These are phyloP conservation scores for Diaporthe velutina DNA, from an alignment of 2,329 filamentous ascomycete genomes.

Conservation along the genomic window DNA sequence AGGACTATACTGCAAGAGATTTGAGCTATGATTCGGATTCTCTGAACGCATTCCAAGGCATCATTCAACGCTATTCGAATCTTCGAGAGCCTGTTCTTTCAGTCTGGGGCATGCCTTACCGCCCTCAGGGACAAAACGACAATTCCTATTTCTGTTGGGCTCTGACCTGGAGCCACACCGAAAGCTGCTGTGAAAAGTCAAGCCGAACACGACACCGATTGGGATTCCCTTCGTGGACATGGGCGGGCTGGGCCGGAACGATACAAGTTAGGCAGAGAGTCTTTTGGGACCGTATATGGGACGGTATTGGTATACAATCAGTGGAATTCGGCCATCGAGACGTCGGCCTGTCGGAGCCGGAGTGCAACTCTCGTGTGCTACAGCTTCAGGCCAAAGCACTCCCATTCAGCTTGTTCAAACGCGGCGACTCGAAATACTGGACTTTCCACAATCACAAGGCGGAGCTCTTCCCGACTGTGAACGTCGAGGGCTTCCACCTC, in stretches of 20 bases:
- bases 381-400: too few relatives aligned
- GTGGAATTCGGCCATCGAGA: background rate
- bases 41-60: background rate
- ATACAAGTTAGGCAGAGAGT: background rate
- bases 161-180: background rate
- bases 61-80: background rate
- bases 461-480: too few relatives aligned
- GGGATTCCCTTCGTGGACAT: background rate
- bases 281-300: background rate
- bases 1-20: background rate
- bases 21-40: background rate
- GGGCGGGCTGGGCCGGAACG: background rate
- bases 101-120: background rate
- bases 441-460: too few relatives aligned
- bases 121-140: background rate
- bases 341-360: too few relatives aligned
- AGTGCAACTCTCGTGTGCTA: too few relatives aligned
- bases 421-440: too few relatives aligned
- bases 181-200: background rate
- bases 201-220: background rate
- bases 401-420: too few relatives aligned
- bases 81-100: background rate
- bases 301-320: background rate
- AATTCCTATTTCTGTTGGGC: background rate
- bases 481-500: too few relatives aligned